Conservation (phyloP, 1,139 yeast species). For the Blastobotrys illinoisensis region DNA sequence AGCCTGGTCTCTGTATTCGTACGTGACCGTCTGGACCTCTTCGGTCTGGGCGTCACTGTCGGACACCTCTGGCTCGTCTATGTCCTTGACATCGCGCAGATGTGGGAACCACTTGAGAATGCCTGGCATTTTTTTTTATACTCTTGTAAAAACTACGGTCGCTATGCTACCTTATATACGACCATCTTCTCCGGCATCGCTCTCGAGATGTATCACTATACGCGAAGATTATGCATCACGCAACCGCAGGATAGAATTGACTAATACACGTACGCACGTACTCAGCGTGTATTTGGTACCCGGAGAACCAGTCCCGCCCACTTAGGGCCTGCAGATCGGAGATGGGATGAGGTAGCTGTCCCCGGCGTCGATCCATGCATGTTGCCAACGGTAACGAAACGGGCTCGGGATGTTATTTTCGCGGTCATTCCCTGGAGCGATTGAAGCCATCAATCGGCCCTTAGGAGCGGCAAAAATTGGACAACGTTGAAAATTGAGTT, state of each 20-base stretch:
- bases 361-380: not conserved
- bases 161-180: not conserved
- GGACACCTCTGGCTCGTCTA: conserved; percentile 2
- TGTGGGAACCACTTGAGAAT: conserved; percentile 10
- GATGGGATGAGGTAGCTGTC: not conserved
- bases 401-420: too few species aligned
- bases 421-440: too few species aligned
- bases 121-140: not conserved
- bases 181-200: not conserved
- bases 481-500: not conserved
- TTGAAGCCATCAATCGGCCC: too few species aligned
- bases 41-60: not conserved
- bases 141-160: not conserved
- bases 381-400: not conserved
- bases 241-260: not conserved
- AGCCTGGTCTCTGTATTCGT: conserved; percentile 39
- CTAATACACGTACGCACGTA: not conserved
- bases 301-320: not conserved
- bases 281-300: not conserved
- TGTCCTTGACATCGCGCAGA: conserved; percentile 9
- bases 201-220: not conserved
- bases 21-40: not conserved
- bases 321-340: not conserved
- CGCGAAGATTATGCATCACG: not conserved
- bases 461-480: too few species aligned